Base-by-base conservation (phyloP, 179 eudicot species). In the Drosera spatulata region DNA sequence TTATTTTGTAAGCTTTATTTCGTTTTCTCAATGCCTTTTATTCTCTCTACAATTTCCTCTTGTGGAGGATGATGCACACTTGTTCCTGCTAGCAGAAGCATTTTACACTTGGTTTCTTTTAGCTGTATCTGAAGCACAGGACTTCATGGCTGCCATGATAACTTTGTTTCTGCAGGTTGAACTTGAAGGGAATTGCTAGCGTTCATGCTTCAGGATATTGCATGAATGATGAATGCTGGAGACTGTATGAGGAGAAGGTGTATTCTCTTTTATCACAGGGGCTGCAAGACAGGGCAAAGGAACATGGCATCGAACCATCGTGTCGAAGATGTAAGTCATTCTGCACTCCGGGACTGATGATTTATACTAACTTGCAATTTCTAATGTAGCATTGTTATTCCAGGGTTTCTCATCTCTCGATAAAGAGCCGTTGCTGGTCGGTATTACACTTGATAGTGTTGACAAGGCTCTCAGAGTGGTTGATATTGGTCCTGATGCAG, bases 191-290 rank as follows among this genome's bases (percentile, higher is more conserved):
- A 71, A 75, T 62, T 39, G 59, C 41, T 59, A 73, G 63, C 60
- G 75, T 82, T 51, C 54, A 49, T 69, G 72, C 73, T 50, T 77
- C 73, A 40, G 93, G 93, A 63, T 88, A 76, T 69, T 84, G 95
- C 63, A 64, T 63, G 71, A 95, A 93, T 39, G 78, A 86, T 64
- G 99, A 93, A 76, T 88, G 91, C 72, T 93, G 98, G 98, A 86
- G 98, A 75, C 52, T 70, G 51, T 85, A 70, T 59, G 99, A 93
- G 76, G 80, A 85, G 67, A 84, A 82, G 79, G 82, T 93, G 64
- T 79, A 70, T 61, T 73, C 82, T 47, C 59, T 93, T 55, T 54
- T 93, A 55, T 79, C 67, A 49, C 76, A 86, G 65, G 96, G 87
- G 50, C 71, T 93, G 70, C 64, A 65, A 55, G 90, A 86, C 52